phyloP scores from a whole-genome alignment of 805 yeast species.

The Metschnikowia noctiluminum region DNA sequence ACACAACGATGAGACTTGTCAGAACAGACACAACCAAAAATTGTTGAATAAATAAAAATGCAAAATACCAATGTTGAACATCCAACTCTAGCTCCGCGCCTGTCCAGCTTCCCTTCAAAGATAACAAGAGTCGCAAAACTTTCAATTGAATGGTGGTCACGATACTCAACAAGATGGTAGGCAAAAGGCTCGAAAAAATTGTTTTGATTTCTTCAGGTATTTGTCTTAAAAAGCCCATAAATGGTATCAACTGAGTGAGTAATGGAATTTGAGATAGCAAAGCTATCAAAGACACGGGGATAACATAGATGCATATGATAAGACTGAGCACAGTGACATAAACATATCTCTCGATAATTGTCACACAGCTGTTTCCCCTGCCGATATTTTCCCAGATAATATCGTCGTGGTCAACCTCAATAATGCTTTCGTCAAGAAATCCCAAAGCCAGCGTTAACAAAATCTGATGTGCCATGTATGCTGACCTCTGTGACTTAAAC shows the following conservation, averaged over 20 bases:
- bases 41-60: conserved; percentile 75
- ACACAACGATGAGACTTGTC: conserved; percentile 65
- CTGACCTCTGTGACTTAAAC: conserved; percentile 54
- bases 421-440: conserved; percentile 39
- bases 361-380: conserved; percentile 33
- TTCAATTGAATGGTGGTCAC: conserved; percentile 62
- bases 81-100: conserved; percentile 64
- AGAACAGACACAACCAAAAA: conserved; percentile 83
- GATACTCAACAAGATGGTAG: conserved; percentile 61
- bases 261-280: conserved; percentile 71
- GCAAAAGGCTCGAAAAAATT: conserved; percentile 58
- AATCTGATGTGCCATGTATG: conserved; percentile 63
- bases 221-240: conserved; percentile 50
- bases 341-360: conserved; percentile 35
- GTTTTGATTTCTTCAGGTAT: conserved; percentile 54
- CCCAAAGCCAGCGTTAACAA: conserved; percentile 42
- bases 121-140: conserved; percentile 52
- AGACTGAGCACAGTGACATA: conserved; percentile 42
- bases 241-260: conserved; percentile 58
- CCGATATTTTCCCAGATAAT: conserved; percentile 67
- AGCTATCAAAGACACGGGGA: conserved; percentile 82
- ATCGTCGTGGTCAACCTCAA: conserved; percentile 63
- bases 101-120: conserved; percentile 56
- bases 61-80: conserved; percentile 73
- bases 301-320: conserved; percentile 61